These are phyloP conservation scores for Agarophyton chilense DNA, from an alignment of 23 red algal genomes.

Conservation along the genomic window DNA sequence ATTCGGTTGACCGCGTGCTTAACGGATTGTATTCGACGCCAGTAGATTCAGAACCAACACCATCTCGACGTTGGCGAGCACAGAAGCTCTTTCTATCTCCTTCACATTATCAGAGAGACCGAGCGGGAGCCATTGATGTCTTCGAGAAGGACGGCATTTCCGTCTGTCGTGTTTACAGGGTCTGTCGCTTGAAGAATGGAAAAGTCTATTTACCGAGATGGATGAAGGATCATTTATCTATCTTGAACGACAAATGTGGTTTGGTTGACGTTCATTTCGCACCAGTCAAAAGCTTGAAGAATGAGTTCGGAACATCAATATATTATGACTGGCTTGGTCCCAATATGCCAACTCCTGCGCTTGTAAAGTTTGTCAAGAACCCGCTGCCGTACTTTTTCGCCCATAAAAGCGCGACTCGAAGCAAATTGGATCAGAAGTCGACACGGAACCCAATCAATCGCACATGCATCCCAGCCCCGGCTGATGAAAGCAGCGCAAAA, in stretches of 20 bases:
- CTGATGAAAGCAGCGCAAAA: background rate
- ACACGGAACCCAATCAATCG: background rate
- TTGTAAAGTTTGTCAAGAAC: constrained; percentile 33
- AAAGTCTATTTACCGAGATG: constrained; percentile 22
- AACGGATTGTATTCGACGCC: background rate
- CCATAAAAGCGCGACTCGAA: constrained; percentile 5
- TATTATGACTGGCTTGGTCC: constrained; percentile 63
- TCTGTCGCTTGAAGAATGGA: constrained; percentile 24
- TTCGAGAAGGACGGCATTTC: constrained; percentile 12
- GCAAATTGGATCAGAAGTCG: background rate
- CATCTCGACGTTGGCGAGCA: background rate
- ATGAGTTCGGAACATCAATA: background rate
- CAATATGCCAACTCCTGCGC: constrained; percentile 27
- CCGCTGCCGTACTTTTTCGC: constrained; percentile 44
- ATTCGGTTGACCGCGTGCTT: constrained; percentile 9
- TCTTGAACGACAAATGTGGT: constrained; percentile 42
- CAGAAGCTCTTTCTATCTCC: constrained; percentile 5
- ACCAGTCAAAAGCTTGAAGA: constrained; percentile 37
- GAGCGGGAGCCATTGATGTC: constrained; percentile 38
- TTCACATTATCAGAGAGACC: constrained; percentile 41
- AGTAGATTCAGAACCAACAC: background rate
- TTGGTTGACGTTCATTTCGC: constrained; percentile 34
- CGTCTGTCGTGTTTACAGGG: constrained; percentile 50
- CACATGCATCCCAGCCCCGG: constrained; percentile 19
- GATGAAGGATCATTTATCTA: constrained; percentile 16